Percentiles rank a stretch among this genome's conserved stretches.
Conservation (phyloP, 2,329 filamentous ascomycete species). For the Penicillium sp. region DNA sequence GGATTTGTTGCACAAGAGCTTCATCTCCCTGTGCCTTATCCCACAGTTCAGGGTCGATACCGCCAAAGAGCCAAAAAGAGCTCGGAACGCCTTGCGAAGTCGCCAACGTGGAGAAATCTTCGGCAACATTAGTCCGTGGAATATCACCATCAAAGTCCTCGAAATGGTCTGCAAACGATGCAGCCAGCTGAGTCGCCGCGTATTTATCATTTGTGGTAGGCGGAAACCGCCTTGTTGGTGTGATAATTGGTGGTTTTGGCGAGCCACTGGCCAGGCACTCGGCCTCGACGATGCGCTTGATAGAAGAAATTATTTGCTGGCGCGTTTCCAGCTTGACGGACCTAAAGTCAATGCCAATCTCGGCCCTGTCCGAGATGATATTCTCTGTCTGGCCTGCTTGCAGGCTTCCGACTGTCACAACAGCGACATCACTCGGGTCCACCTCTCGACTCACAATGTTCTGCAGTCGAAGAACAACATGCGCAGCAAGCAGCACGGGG, state of each 20-base stretch:
- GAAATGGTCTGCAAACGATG: slow-evolving; percentile 48
- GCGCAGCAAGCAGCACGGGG: slow-evolving; percentile 55
- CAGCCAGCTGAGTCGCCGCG: slow-evolving; percentile 42
- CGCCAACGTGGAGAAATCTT: slow-evolving; percentile 58
- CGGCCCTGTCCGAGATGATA: slow-evolving; percentile 54
- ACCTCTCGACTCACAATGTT: slow-evolving; percentile 56
- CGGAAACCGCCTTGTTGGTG: slow-evolving; percentile 49
- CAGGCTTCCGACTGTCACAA: slow-evolving; percentile 57
- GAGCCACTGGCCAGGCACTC: slow-evolving; percentile 52
- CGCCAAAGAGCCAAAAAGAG: slow-evolving; percentile 57
- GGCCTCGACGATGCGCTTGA: slow-evolving; percentile 54
- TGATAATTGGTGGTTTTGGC: slow-evolving; percentile 45
- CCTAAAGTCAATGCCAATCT: slow-evolving; percentile 54
- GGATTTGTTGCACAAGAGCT: slow-evolving; percentile 43
- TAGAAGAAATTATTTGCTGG: slow-evolving; percentile 43
- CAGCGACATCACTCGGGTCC: slow-evolving; percentile 50
- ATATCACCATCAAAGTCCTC: slow-evolving; percentile 28
- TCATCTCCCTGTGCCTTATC: slow-evolving; percentile 45
- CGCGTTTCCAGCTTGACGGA: slow-evolving; percentile 45
- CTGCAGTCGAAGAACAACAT: slow-evolving; percentile 56
- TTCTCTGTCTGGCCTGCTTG: slow-evolving; percentile 59
- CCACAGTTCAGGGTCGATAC: slow-evolving; percentile 48
- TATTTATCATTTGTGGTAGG: slow-evolving; percentile 50
- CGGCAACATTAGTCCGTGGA: slow-evolving; percentile 40
- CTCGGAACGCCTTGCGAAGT: slow-evolving; percentile 48